Conservation (phyloP, 139 green algal genomes). For the Coccomyxa sp. region DNA sequence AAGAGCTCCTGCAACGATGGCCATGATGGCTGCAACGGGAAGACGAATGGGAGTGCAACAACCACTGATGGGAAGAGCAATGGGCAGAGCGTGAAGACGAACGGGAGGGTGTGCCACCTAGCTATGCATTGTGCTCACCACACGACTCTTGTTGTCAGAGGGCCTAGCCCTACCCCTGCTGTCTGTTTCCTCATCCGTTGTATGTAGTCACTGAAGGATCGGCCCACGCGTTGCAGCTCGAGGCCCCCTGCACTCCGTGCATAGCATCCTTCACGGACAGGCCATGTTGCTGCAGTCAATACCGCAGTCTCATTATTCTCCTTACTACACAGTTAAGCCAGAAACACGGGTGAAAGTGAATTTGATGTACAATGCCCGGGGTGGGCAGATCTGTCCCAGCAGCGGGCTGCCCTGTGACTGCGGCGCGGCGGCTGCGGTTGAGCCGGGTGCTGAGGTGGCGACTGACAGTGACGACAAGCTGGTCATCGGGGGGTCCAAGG, state of each 20-base stretch:
- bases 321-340: too few species aligned
- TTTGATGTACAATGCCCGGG: too few species aligned
- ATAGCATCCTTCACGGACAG: too few species aligned
- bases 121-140: neutral
- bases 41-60: slow-evolving; percentile 1
- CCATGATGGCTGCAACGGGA: slow-evolving; percentile 5
- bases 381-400: slow-evolving; percentile 61
- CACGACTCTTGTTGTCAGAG: neutral
- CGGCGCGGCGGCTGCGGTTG: neutral
- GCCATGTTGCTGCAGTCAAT: too few species aligned
- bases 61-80: neutral
- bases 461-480: slow-evolving; percentile 20
- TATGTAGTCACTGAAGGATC: too few species aligned
- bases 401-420: slow-evolving; percentile 79
- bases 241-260: too few species aligned
- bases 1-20: slow-evolving; percentile 7
- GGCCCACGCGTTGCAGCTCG: too few species aligned
- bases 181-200: too few species aligned
- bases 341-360: too few species aligned
- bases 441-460: neutral
- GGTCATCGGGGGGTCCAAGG: neutral
- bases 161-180: neutral
- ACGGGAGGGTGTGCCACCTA: neutral
- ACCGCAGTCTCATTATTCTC: too few species aligned
- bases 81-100: neutral